Evolutionary conservation across 1,284 basidiomycete genomes (phyloP), one percentile per base, ranked within the genome.

Genomic region (Tylopilus sp.): DNA sequence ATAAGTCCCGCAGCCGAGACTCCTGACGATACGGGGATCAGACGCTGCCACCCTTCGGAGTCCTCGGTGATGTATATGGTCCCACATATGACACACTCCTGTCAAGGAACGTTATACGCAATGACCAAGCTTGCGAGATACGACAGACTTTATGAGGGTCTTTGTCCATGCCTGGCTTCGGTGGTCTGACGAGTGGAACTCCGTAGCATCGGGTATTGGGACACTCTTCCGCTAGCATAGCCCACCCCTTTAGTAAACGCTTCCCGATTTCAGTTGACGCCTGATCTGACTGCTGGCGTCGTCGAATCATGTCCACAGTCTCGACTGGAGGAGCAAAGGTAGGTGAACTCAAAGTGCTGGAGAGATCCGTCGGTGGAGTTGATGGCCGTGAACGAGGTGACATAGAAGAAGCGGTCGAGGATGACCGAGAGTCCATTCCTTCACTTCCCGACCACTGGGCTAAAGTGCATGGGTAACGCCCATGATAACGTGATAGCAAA

Each of bases 191-290:
- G 26, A 90, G 75, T 26, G 87, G 88, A 11, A 89, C 71, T 13
- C 86, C 86, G 63, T 80, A 84, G 58, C 88, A 90, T 31, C 70
- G 68, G 23, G 60, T 58, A 57, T 79, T 83, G 0, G 80, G 79
- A 60, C 90, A 92, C 68, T 90, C 88, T 42, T 91, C 88, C 35
- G 77, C 86, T 18, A 92, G 73, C 85, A 92, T 87, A 0, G 89
- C 81, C 87, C 87, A 92, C 36, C 89, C 89, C 63, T 81, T 82
- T 39, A 92, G 68, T 52, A 92, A 71, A 26, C 81, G 76, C 52
- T 77, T 82, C 34, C 86, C 89, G 31, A 92, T 88, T 60, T 87
- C 86, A 45, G 79, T 69, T 2, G 88, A 88, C 9, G 90, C 89
- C 23, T 68, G 71, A 62, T 92, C 89, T 6, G 87, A 89, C 64